These are phyloP conservation scores for Elaeagnus macrophylla DNA, from an alignment of 306 rosid genomes.

Conservation along the genomic window DNA sequence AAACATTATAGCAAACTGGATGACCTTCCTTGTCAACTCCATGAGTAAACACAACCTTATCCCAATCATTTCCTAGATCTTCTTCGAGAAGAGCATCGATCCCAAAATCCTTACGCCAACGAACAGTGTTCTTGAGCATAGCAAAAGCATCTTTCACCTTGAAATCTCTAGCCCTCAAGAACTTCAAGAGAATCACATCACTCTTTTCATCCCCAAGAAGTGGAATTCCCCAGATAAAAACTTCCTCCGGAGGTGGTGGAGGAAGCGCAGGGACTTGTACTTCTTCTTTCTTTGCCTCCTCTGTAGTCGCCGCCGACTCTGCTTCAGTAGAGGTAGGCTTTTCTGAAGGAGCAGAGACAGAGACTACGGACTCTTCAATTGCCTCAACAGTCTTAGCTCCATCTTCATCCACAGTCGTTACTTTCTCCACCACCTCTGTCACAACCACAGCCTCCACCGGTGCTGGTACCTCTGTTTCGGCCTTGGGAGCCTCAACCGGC, in stretches of 20 bases:
- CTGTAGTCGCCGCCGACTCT: slow-evolving; percentile 1
- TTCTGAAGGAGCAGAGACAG: slow-evolving; percentile 34
- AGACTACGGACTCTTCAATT: slow-evolving; percentile 59
- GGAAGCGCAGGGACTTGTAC: not conserved
- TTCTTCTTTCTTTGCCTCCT: slow-evolving; percentile 9
- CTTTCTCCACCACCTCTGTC: slow-evolving; percentile 30
- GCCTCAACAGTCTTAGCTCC: slow-evolving; percentile 84
- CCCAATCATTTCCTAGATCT: slow-evolving; percentile 31
- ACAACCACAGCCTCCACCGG: slow-evolving; percentile 14
- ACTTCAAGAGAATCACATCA: slow-evolving; percentile 57
- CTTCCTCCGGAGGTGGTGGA: slow-evolving; percentile 16
- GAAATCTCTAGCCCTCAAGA: slow-evolving; percentile 61
- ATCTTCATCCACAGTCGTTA: slow-evolving; percentile 40
- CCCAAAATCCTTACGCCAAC: slow-evolving; percentile 52
- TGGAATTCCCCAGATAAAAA: slow-evolving; percentile 55
- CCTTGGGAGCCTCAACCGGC: not conserved
- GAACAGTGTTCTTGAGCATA: slow-evolving; percentile 61
- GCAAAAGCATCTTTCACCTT: slow-evolving; percentile 53
- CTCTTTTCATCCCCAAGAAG: slow-evolving; percentile 46
- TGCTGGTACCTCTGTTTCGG: slow-evolving; percentile 11
- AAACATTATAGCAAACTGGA: slow-evolving; percentile 50
- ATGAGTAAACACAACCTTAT: slow-evolving; percentile 44
- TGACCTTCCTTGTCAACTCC: slow-evolving; percentile 48
- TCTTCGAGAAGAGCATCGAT: slow-evolving; percentile 46
- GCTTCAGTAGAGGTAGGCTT: slow-evolving; percentile 5